Percentiles rank a stretch among this genome's conserved stretches.
phyloP scores from a whole-genome alignment of 306 rosid species.

The Aeschynomene evenia region DNA sequence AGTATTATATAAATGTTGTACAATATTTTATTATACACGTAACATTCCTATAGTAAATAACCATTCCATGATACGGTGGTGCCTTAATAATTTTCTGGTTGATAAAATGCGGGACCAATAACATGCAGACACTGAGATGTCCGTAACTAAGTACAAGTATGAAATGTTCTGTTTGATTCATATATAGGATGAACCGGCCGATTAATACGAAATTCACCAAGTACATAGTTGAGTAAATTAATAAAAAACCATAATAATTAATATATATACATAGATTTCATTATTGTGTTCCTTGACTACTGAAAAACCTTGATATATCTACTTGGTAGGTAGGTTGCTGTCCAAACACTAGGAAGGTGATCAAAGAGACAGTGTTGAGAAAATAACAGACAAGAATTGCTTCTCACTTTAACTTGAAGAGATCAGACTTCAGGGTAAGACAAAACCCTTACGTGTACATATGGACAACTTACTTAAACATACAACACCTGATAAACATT shows the following conservation, averaged over 20 bases:
- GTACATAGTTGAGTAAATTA: slow-evolving; percentile 41
- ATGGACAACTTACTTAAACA: neutral
- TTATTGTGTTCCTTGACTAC: slow-evolving; percentile 38
- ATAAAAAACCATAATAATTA: slow-evolving; percentile 37
- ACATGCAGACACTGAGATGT: slow-evolving; percentile 34
- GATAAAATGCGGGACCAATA: slow-evolving; percentile 48
- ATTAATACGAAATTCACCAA: slow-evolving; percentile 10
- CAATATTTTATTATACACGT: too few relatives aligned
- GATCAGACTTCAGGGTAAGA: slow-evolving; percentile 48
- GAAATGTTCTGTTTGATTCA: slow-evolving; percentile 26
- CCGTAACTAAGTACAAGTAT: neutral
- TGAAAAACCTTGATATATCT: slow-evolving; percentile 30
- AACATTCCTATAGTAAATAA: too few relatives aligned
- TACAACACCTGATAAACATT: neutral
- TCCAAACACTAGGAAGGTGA: slow-evolving; percentile 39
- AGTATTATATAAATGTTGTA: too few relatives aligned
- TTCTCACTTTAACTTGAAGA: slow-evolving; percentile 36
- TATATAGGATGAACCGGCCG: slow-evolving; percentile 34
- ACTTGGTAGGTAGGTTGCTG: slow-evolving; percentile 42
- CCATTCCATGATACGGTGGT: slow-evolving; percentile 42
- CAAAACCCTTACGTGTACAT: slow-evolving; percentile 34
- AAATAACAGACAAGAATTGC: slow-evolving; percentile 28
- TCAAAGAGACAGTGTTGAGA: slow-evolving; percentile 35
- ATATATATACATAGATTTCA: too few relatives aligned
- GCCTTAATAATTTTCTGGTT: slow-evolving; percentile 48